Conservation (phyloP, 768 basidiomycete genomes). For the Scleroderma citrinum region DNA sequence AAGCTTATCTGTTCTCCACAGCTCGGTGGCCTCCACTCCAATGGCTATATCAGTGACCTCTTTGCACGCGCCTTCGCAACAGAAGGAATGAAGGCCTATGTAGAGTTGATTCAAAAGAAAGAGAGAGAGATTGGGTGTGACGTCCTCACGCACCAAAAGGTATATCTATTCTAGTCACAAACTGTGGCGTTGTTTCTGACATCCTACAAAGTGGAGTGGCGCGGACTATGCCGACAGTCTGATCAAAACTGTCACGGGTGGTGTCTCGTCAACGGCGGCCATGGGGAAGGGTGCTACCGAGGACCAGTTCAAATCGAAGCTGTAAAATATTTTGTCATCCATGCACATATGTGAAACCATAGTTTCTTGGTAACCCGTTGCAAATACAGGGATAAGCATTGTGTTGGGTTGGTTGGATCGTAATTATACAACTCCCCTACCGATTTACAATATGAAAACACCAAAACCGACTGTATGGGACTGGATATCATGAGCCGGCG, state of each 20-base stretch:
- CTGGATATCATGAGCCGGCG: slow-evolving; percentile 18
- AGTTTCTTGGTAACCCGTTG: not conserved
- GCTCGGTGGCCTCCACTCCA: slow-evolving; percentile 96
- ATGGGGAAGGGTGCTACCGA: slow-evolving; percentile 98
- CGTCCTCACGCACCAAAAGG: slow-evolving; percentile 96
- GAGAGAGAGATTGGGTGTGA: slow-evolving; percentile 94
- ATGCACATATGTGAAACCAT: not conserved
- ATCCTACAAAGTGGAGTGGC: slow-evolving; percentile 73
- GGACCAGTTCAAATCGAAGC: slow-evolving; percentile 62
- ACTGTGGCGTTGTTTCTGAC: slow-evolving; percentile 9
- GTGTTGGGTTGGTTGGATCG: not conserved
- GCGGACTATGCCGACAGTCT: slow-evolving; percentile 89
- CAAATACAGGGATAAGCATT: not conserved
- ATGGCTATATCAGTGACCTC: slow-evolving; percentile 91
- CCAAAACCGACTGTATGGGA: not conserved
- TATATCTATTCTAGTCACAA: slow-evolving; percentile 27
- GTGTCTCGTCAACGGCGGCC: slow-evolving; percentile 96
- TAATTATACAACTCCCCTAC: not conserved
- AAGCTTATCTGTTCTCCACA: slow-evolving; percentile 25
- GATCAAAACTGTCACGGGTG: slow-evolving; percentile 95
- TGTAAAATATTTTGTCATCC: slow-evolving; percentile 25
- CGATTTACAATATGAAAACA: not conserved
- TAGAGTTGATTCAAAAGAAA: slow-evolving; percentile 86
- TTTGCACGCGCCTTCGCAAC: slow-evolving; percentile 86
- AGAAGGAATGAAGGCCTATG: slow-evolving; percentile 99